Evolutionary conservation across 164 flowering plant species (phyloP).

Genomic region (Warburgia ugandensis): DNA sequence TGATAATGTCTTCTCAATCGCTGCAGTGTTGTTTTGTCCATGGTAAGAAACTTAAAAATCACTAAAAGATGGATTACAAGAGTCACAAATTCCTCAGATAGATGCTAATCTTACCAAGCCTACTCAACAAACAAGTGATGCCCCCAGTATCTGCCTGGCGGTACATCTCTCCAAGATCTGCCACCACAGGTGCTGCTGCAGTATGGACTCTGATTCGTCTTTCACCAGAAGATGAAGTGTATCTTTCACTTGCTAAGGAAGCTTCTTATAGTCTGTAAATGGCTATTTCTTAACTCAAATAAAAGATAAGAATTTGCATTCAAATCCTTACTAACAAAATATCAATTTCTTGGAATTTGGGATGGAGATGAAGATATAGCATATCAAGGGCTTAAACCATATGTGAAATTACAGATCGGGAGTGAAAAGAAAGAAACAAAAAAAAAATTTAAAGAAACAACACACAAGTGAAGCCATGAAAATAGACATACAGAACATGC

Average conservation of each 20-base stretch:
- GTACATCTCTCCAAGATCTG: conserved; percentile 95
- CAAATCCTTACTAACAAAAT: too few species aligned
- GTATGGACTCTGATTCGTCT: conserved; percentile 98
- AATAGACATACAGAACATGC: too few species aligned
- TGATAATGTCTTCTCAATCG: conserved; percentile 83
- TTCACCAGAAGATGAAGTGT: conserved; percentile 97
- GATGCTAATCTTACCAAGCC: conserved; percentile 88
- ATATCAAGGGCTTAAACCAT: too few species aligned
- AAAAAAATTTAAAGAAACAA: too few species aligned
- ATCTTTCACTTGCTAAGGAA: conserved; percentile 63
- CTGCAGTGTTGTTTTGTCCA: conserved; percentile 30
- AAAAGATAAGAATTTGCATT: too few species aligned
- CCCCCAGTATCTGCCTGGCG: conserved; percentile 93
- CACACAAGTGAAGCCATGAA: too few species aligned
- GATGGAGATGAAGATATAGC: too few species aligned
- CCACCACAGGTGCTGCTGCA: conserved; percentile 87
- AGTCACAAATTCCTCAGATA: not conserved
- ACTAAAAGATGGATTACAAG: not conserved
- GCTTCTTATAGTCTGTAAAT: not conserved
- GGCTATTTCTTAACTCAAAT: too few species aligned
- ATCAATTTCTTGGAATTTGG: too few species aligned
- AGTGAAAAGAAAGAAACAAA: too few species aligned
- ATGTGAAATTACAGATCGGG: too few species aligned
- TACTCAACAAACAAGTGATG: conserved; percentile 51
- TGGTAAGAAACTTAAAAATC: not conserved